These are phyloP conservation scores for Cymbopogon flexuosus DNA, from an alignment of 202 grass and related monocot species.

Conservation along the genomic window DNA sequence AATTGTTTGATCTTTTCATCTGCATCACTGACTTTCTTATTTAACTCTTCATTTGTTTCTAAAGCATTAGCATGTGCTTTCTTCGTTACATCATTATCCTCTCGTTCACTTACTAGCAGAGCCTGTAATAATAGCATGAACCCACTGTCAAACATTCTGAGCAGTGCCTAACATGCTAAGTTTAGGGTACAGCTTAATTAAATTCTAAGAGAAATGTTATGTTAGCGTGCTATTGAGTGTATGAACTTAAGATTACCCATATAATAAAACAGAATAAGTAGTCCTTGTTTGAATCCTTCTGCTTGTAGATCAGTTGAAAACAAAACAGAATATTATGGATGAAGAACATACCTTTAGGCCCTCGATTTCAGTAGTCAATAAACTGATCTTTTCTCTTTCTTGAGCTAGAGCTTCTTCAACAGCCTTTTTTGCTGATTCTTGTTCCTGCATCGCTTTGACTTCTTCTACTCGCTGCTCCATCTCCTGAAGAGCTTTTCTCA, in stretches of 20 bases:
- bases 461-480: slow-evolving; percentile 63
- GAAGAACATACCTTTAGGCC: slow-evolving; percentile 48
- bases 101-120: slow-evolving; percentile 43
- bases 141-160: slow-evolving; percentile 3
- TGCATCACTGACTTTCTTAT: slow-evolving; percentile 44
- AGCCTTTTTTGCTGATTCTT: slow-evolving; percentile 57
- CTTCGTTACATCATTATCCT: slow-evolving; percentile 50
- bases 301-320: not conserved
- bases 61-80: slow-evolving; percentile 43
- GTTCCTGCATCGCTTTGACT: slow-evolving; percentile 48
- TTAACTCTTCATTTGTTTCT: slow-evolving; percentile 63
- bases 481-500: slow-evolving; percentile 54
- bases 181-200: slow-evolving; percentile 10
- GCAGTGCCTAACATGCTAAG: slow-evolving; percentile 18
- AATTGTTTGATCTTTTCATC: slow-evolving; percentile 56
- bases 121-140: slow-evolving; percentile 33
- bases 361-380: slow-evolving; percentile 56
- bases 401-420: slow-evolving; percentile 68
- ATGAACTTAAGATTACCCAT: slow-evolving; percentile 7
- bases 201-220: not conserved
- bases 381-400: slow-evolving; percentile 65
- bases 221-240: not conserved
- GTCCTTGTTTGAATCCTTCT: not conserved
- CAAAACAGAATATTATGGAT: not conserved
- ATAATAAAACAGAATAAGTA: not conserved